Base-by-base conservation (phyloP, 2,329 filamentous ascomycete species). In the Ceratocystis lukuohia region DNA sequence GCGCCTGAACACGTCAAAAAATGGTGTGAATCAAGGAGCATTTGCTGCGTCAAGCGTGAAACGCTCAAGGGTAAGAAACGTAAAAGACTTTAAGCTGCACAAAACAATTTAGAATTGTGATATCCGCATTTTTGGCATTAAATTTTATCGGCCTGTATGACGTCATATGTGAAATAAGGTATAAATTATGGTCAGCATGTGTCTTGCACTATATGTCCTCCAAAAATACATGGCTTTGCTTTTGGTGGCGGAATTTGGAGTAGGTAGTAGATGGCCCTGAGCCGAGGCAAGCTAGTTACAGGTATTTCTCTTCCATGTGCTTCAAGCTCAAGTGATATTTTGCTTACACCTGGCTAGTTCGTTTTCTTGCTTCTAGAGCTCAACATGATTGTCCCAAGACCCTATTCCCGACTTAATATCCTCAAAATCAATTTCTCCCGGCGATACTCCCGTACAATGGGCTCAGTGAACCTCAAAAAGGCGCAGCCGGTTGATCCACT, bases 21-120 rank as follows among this genome's bases (percentile, higher is more conserved):
- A 71, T 97, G 93, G 93, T 96, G 93, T 72, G 89, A 96, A 75
- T 85, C 84, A 50, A 88, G 88, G 74, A 91, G 92, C 59, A 80
- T 97, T 8, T 95, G 91, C 72, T 96, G 91, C 74, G 78, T 91
- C 41, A 89, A 85, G 85, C 86, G 80, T 71, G 81, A 83, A 69
- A 84, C 76, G 67, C 50, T 77, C 44, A 74, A 75, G 0, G 82
- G 82, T 5, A 79, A 77, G 71, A 80, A 82, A 72, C 77, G 83
- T 70, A 85, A 83, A 73, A 74, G 82, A 37, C 76, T 73, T 68
- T 74, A 65, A 25, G 28, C 20, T 37, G 33, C 5, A 59, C 17
- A 10, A 5, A 2, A 6, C 22, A 8, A 61, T 20, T 37, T 44
- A 37, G 28, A 28, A 30, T 59, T 17, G 28, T 20, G n/a, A 12